Evolutionary conservation across 306 rosid species (phyloP).

Genomic region (Cotoneaster glaucophyllus): DNA sequence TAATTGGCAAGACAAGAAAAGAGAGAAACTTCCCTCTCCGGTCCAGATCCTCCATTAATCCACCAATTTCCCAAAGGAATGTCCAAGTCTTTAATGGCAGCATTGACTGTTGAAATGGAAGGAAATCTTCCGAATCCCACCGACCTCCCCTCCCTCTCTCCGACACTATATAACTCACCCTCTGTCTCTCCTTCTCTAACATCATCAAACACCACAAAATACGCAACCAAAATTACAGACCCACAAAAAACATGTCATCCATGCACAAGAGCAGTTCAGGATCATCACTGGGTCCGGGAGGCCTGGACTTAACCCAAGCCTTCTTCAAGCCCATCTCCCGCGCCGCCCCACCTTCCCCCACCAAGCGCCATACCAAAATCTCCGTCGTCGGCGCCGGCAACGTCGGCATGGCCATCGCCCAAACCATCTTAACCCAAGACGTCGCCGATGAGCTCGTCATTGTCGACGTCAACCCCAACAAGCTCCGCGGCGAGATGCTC

Average conservation of each 20-base stretch:
- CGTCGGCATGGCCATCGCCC: constrained; percentile 98
- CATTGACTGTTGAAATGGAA: not conserved
- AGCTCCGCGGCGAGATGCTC: constrained; percentile 90
- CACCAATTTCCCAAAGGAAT: not conserved
- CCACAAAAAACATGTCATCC: not conserved
- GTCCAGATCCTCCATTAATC: too few relatives aligned
- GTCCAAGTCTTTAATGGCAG: not conserved
- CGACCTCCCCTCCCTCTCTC: not conserved
- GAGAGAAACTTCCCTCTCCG: too few relatives aligned
- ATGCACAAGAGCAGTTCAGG: constrained; percentile 59
- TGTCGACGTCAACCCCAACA: constrained; percentile 59
- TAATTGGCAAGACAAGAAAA: not conserved
- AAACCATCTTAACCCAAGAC: constrained; percentile 86
- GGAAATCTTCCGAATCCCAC: not conserved
- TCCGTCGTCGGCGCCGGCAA: constrained; percentile 83
- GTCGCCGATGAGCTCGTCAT: constrained; percentile 72
- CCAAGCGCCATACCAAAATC: constrained; percentile 60
- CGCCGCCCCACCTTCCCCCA: constrained; percentile 53
- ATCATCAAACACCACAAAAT: not conserved
- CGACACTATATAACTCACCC: not conserved
- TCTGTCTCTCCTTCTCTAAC: not conserved
- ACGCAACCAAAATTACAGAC: not conserved
- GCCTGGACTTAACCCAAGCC: constrained; percentile 58
- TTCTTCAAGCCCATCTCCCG: constrained; percentile 57
- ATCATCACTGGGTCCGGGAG: constrained; percentile 61